Evolutionary conservation across 176 grass and related monocot genomes (phyloP).

Genomic region (Ampelocalamus luodianensis): DNA sequence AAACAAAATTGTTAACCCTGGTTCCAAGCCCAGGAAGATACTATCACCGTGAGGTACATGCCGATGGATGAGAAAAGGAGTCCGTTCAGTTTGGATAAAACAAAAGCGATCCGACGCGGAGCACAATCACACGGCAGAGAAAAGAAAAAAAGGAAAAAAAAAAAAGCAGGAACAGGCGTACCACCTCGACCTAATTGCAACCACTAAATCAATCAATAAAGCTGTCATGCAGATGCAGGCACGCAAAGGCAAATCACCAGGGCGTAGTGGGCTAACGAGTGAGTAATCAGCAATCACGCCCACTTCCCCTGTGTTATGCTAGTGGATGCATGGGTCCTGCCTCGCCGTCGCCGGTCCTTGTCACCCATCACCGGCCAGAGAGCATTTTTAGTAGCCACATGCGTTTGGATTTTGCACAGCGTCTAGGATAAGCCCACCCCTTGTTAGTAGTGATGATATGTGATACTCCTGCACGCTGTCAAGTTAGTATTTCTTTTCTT

Average conservation of each 20-base stretch:
- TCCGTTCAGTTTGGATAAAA: neutral
- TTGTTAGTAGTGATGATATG: neutral
- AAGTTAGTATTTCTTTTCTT: neutral
- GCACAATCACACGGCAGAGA: conserved; percentile 20
- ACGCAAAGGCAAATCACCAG: neutral
- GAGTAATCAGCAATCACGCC: neutral
- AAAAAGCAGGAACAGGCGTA: neutral
- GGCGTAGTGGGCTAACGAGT: neutral
- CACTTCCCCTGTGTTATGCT: neutral
- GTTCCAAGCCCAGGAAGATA: neutral
- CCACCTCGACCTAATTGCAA: conserved; percentile 11
- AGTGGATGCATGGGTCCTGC: neutral
- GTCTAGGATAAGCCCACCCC: conserved; percentile 17
- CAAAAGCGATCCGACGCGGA: conserved; percentile 18
- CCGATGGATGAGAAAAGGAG: neutral
- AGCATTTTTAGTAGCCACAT: conserved; percentile 26
- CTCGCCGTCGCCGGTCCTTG: conserved; percentile 24
- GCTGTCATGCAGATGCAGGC: neutral
- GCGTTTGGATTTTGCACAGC: conserved; percentile 25
- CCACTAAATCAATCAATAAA: conserved; percentile 9
- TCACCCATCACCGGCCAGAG: conserved; percentile 36
- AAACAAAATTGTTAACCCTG: too few species aligned
- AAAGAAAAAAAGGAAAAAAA: too few species aligned
- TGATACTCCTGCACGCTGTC: conserved; percentile 3
- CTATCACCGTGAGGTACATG: neutral